Evolutionary conservation across 2,329 filamentous ascomycete genomes (phyloP), one percentile per base, ranked within the genome.

Genomic region (Zalaria obscura): DNA sequence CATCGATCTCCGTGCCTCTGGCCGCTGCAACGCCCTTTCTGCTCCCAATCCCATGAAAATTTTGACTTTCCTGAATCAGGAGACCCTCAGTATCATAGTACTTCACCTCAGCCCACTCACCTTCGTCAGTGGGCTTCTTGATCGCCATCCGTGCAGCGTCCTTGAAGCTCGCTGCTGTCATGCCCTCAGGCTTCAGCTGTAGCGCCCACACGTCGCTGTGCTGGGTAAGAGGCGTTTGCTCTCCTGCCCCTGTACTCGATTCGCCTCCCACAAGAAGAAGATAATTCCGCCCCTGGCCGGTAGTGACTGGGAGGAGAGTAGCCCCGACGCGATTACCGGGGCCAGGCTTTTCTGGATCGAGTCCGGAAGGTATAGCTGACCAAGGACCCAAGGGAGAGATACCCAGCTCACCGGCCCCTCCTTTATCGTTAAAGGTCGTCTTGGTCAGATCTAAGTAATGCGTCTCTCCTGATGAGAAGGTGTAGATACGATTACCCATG

Each of bases 271-370:
- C 54, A 34, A 70, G 67, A 2, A 73, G 54, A 1, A 75, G 59
- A 48, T 72, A 75, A 34, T 67, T 58, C 6, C 72, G 62, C 4
- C 70, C 71, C 45, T 69, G 66, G 6, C 70, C 71, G 0, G 70
- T 72, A 0, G 63, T 65, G 5, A 75, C 52, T 6, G 64, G 62
- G 2, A 68, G 49, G 6, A 75, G 51, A 1, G 63, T 65, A 1
- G 65, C 64, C 9, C 63, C 61, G 3, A 55, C 58, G 3, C 69
- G 61, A 5, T 63, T 57, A 27, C 56, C 57, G 2, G 71, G 70
- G 1, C 63, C 64, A 0, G 60, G 56, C 0, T 50, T 47, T 5
- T 64, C 51, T 3, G 63, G 60, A 40, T 64, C 63, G 3, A 58
- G 56, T 3, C 59, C 56, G 31, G 61, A 61, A 1, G 54, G 51